Conservation (phyloP, 148 eudicot species). For the Rhododendron kiyosumense region DNA sequence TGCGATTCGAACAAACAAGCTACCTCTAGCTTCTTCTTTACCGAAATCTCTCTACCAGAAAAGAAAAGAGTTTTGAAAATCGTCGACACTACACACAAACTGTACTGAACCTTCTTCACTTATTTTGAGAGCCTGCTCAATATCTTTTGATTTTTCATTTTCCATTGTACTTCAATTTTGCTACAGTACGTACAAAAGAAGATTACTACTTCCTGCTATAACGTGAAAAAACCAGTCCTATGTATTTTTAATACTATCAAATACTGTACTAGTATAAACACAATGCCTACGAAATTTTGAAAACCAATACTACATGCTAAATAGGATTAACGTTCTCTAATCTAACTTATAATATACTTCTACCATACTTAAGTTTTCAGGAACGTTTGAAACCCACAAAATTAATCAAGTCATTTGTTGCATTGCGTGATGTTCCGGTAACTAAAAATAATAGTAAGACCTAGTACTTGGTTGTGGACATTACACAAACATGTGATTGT, state of each 20-base stretch:
- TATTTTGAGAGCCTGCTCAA: neutral
- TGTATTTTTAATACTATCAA: no score
- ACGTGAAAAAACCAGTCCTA: neutral
- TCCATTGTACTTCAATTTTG: neutral
- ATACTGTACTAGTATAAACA: no score
- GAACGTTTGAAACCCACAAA: neutral
- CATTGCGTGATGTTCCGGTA: neutral
- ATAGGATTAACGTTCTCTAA: neutral
- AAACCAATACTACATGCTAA: neutral
- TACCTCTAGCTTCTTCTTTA: neutral
- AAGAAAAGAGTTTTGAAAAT: no score
- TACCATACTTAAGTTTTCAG: neutral
- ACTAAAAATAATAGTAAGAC: no score
- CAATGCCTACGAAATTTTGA: no score
- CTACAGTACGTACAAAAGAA: no score
- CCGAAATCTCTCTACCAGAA: neutral
- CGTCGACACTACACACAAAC: neutral
- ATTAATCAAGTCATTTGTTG: neutral
- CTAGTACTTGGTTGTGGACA: neutral
- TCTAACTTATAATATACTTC: no score
- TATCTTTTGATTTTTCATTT: neutral
- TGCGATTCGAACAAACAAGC: neutral
- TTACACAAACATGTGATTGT: neutral
- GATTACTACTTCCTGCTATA: neutral
- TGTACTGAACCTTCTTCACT: no score